Conservation (phyloP, 2,329 filamentous ascomycete genomes). For the Achaetomium macrosporum region DNA sequence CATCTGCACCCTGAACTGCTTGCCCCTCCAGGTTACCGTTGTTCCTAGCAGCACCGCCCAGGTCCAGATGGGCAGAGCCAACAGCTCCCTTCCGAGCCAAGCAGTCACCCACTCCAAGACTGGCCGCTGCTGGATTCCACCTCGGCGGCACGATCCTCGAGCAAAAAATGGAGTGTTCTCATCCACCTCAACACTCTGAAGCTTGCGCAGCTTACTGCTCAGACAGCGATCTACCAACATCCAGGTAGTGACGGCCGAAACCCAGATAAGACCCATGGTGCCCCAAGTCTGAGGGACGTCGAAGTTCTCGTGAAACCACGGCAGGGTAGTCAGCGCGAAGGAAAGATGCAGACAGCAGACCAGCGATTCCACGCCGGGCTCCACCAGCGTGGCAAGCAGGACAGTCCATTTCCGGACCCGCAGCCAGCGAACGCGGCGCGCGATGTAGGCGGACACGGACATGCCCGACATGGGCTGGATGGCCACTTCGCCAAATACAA, state of each 20-base stretch:
- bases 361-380: constrained; percentile 86
- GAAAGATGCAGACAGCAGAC: constrained; percentile 76
- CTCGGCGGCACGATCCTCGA: constrained; percentile 34
- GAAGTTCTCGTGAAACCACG: constrained; percentile 50
- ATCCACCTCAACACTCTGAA: constrained; percentile 63
- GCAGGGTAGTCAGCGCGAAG: constrained; percentile 69
- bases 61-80: constrained; percentile 84
- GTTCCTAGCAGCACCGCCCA: constrained; percentile 86
- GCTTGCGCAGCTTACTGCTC: constrained; percentile 69
- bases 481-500: constrained; percentile 79
- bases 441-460: constrained; percentile 69
- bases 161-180: constrained; percentile 71
- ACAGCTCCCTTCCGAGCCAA: constrained; percentile 76
- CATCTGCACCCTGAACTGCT: constrained; percentile 71
- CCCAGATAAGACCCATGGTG: constrained; percentile 61
- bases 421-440: constrained; percentile 80
- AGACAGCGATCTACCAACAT: constrained; percentile 67
- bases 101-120: constrained; percentile 70
- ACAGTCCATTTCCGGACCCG: constrained; percentile 94
- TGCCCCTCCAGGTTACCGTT: constrained; percentile 82
- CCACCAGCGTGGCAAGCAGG: constrained; percentile 77
- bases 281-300: constrained; percentile 60
- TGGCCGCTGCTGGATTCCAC: constrained; percentile 43
- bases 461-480: constrained; percentile 86
- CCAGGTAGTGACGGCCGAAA: constrained; percentile 62